phyloP scores from a whole-genome alignment of 2,329 filamentous ascomycete genomes.

The Beauveria medogensis region DNA sequence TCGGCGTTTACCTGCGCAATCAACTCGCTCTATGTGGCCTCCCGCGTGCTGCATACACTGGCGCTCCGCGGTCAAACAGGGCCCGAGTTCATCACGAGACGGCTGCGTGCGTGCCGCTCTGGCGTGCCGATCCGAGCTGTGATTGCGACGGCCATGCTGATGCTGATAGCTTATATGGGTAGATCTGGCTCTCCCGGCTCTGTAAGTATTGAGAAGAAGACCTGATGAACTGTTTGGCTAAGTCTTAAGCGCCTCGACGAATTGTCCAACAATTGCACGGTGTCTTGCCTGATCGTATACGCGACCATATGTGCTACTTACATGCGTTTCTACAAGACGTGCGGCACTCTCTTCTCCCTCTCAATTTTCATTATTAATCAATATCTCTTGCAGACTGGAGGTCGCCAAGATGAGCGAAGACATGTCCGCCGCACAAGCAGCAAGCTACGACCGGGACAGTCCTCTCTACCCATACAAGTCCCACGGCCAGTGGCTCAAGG shows the following conservation, averaged over 20 bases:
- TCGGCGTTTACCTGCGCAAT: conserved; percentile 30
- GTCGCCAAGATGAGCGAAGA: conserved; percentile 31
- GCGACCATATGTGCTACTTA: conserved; percentile 32
- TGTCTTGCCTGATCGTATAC: conserved; percentile 33
- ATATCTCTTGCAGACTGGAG: conserved; percentile 22
- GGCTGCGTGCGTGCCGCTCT: conserved; percentile 26
- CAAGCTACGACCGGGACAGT: conserved; percentile 26
- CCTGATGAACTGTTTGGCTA: background rate
- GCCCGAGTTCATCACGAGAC: conserved; percentile 31
- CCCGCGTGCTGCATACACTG: conserved; percentile 28
- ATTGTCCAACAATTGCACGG: conserved; percentile 29
- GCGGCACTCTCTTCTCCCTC: conserved; percentile 10
- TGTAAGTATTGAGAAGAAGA: conserved; percentile 18
- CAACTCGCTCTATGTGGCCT: conserved; percentile 30
- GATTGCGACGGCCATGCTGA: conserved; percentile 29
- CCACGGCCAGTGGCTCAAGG: conserved; percentile 31
- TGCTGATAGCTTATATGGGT: conserved; percentile 32
- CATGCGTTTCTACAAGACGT: conserved; percentile 31
- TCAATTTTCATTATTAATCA: background rate
- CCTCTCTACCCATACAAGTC: conserved; percentile 30
- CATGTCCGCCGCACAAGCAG: conserved; percentile 27
- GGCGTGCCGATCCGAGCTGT: conserved; percentile 32
- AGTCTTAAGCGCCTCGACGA: conserved; percentile 26
- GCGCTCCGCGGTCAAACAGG: conserved; percentile 30
- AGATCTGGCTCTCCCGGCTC: conserved; percentile 27